phyloP scores from a whole-genome alignment of 2,329 filamentous ascomycete genomes.

The Pseudogymnoascus sp. region DNA sequence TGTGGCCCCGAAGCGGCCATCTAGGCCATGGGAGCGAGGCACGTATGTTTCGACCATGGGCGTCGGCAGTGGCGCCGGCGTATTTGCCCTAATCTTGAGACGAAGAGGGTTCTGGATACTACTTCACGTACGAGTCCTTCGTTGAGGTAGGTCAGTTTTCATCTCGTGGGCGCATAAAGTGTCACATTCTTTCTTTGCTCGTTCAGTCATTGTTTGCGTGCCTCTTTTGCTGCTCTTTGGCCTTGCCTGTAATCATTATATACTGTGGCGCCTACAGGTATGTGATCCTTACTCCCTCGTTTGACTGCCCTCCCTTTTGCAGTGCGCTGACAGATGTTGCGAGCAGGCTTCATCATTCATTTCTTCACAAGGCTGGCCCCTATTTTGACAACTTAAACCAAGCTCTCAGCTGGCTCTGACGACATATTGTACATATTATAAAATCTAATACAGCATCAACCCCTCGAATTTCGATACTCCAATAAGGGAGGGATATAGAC shows the following conservation, averaged over 20 bases:
- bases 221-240: background rate
- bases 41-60: conserved; percentile 2
- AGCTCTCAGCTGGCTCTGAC: conserved; percentile 5
- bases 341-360: background rate
- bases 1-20: background rate
- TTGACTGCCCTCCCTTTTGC: background rate
- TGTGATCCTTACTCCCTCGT: background rate
- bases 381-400: conserved; percentile 1
- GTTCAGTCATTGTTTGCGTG: background rate
- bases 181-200: background rate
- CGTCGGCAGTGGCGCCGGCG: conserved; percentile 1
- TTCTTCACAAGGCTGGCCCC: conserved; percentile 5
- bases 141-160: background rate
- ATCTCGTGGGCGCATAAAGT: background rate
- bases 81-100: conserved; percentile 4
- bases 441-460: background rate
- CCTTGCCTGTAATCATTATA: background rate
- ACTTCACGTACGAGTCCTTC: background rate
- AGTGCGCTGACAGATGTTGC: background rate
- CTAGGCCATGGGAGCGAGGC: conserved; percentile 1
- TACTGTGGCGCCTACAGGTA: conserved; percentile 4
- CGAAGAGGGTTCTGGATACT: background rate
- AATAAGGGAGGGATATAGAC: background rate
- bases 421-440: conserved; percentile 4
- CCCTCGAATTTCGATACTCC: background rate